These are phyloP conservation scores for Actinomortierella wolfii DNA, from an alignment of 371 early-diverging fungal species.

Conservation along the genomic window DNA sequence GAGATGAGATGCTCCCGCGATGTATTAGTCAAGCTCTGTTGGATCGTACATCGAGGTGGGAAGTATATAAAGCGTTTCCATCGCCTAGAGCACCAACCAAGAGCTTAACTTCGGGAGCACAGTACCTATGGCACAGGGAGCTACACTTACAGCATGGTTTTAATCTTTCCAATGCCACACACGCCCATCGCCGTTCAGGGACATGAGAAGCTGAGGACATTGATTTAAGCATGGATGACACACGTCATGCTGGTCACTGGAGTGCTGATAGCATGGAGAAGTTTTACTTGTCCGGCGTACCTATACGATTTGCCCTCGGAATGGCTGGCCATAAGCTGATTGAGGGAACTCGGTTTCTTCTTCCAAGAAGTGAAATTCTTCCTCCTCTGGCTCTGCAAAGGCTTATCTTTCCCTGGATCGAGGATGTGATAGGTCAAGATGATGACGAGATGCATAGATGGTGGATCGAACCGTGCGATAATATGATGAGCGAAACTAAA, in stretches of 20 bases:
- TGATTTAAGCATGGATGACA: conserved; percentile 2
- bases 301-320: conserved; percentile 1
- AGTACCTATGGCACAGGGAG: no score
- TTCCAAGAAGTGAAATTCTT: neutral
- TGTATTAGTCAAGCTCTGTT: no score
- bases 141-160: no score
- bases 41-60: no score
- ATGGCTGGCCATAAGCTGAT: conserved; percentile 10
- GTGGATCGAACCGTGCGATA: conserved; percentile 1
- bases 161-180: no score
- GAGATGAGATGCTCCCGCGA: no score
- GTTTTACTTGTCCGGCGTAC: conserved; percentile 4
- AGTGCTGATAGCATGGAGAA: conserved; percentile 10
- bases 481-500: conserved; percentile 8
- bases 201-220: conserved; percentile 8
- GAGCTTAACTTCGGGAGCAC: no score
- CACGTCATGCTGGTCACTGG: conserved; percentile 11
- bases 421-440: conserved; percentile 8
- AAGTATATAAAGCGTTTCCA: no score
- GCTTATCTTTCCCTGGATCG: conserved; percentile 16
- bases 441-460: neutral
- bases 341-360: neutral
- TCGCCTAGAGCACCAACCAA: no score
- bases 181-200: conserved; percentile 5
- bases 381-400: conserved; percentile 4